phyloP scores from a whole-genome alignment of 1,284 basidiomycete genomes.

The Tremellales sp. region DNA sequence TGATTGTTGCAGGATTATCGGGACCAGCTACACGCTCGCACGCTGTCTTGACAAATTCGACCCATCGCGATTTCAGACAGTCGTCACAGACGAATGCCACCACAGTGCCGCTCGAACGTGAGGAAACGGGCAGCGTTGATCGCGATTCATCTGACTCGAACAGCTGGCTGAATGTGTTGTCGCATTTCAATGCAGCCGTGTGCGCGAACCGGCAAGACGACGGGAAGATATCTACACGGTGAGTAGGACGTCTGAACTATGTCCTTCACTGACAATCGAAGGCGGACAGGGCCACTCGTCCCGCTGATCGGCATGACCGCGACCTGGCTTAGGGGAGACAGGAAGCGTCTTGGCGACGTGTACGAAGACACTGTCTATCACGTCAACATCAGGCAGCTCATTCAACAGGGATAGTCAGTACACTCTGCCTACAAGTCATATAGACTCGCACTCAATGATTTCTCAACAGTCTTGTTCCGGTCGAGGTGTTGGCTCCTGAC shows the following conservation, averaged over 20 bases:
- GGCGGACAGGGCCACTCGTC: neutral
- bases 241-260: neutral
- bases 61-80: slow-evolving; percentile 65
- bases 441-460: neutral
- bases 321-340: neutral
- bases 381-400: neutral
- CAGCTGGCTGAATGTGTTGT: neutral
- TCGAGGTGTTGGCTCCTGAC: neutral
- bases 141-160: neutral
- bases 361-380: neutral
- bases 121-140: neutral
- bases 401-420: neutral
- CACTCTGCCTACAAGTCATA: too few species aligned
- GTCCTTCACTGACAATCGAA: neutral
- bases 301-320: neutral
- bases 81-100: slow-evolving; percentile 92
- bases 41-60: too few species aligned
- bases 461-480: neutral
- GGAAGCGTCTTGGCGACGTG: neutral
- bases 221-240: neutral
- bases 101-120: slow-evolving; percentile 87
- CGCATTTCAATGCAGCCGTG: neutral
- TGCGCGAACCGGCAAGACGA: too few species aligned
- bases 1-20: neutral
- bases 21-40: neutral